Base-by-base conservation (phyloP, 495 filamentous ascomycete species). In the Aspergillus incahuasiensis region DNA sequence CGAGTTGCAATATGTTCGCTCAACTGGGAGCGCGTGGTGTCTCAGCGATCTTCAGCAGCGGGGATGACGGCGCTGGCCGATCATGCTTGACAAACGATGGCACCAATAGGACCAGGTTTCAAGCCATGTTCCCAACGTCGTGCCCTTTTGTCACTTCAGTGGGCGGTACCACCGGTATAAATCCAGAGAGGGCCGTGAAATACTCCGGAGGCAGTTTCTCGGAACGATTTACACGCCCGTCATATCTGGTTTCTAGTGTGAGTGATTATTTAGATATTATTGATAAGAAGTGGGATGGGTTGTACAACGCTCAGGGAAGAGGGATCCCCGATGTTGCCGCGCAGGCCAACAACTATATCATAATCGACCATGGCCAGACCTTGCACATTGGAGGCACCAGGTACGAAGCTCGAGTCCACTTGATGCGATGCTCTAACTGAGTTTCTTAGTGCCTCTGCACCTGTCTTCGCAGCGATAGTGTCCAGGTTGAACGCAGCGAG, bases 81-180 rank as follows among this genome's bases (percentile, higher is more conserved):
- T 68, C 74, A 5, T 94, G 89, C 61, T 67, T 78, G 16, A 79
- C 77, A 52, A 90, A 90, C 62, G 84, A 89, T 52, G 86, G 86
- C 21, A 75, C 70, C 19, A 80, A 82, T 47, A 75, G 70, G 1
- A 81, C 77, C 9, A 79, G 77, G 34, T 91, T 89, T 66, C 65
- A 83, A 6, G 80, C 88, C 7, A 79, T 73, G 5, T 94, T 90
- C 67, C 90, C 90, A 0, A 86, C 86, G 0, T 77, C 80, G n/a
- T 95, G 90, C 59, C 90, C 90, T 0, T 94, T 84, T 62, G 84
- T 94, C 5, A 95, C 90, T 0, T 72, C 83, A 0, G 87, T 94
- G 8, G 90, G 89, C 12, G 88, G 85, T 5, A 90, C 86, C 0
- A 70, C 73, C n/a, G 71, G 77, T 16, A 73, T 78, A 1, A 63